Evolutionary conservation across 805 yeast species (phyloP).

Genomic region (Starmerella vaccinii): DNA sequence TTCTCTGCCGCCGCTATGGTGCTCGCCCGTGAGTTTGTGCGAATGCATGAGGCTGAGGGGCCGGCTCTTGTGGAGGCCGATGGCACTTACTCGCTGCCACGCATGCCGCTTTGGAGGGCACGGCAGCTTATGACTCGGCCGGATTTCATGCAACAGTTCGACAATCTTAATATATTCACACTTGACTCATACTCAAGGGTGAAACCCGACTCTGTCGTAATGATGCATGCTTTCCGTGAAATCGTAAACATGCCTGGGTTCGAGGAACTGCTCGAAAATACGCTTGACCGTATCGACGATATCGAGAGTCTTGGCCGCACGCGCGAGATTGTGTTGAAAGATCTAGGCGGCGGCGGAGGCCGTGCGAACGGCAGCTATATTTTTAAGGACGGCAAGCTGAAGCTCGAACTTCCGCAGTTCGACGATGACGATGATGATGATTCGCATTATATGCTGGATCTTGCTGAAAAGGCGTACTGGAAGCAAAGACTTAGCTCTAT

Average conservation of each 20-base stretch:
- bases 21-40: conserved; percentile 57
- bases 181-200: conserved; percentile 62
- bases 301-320: conserved; percentile 73
- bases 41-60: conserved; percentile 42
- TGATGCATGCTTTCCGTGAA: conserved; percentile 84
- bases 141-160: conserved; percentile 66
- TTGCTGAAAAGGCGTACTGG: background rate
- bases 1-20: conserved; percentile 66
- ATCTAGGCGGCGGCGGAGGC: conserved; percentile 36
- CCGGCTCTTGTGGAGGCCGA: conserved; percentile 1
- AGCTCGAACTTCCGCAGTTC: conserved; percentile 21
- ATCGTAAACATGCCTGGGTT: conserved; percentile 63
- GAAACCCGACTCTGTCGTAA: conserved; percentile 71
- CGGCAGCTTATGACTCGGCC: conserved; percentile 77
- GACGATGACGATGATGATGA: conserved; percentile 26
- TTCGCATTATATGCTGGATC: background rate
- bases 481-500: conserved; percentile 4
- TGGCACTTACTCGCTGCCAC: conserved; percentile 41
- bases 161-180: conserved; percentile 67
- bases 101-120: conserved; percentile 72
- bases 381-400: conserved; percentile 16
- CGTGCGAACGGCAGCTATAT: conserved; percentile 23
- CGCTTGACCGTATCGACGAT: conserved; percentile 57
- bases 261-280: conserved; percentile 52
- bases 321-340: conserved; percentile 63